A percentile compares a stretch with the other conserved stretches of the same genome.
phyloP scores from a whole-genome alignment of 768 basidiomycete genomes.

The Kwoniella bestiolae region DNA sequence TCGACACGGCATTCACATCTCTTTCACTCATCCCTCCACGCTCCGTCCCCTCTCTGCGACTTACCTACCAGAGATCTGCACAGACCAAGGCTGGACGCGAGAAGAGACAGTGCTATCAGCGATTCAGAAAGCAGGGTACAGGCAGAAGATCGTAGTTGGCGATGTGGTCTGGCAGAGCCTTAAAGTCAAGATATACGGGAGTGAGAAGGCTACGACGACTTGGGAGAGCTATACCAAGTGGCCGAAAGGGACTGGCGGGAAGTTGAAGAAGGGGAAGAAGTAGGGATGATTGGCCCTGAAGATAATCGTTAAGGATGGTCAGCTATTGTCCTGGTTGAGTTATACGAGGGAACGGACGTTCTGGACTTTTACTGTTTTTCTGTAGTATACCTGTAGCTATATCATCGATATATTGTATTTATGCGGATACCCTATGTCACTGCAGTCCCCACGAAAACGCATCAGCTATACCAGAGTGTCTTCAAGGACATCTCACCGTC shows the following conservation, averaged over 20 bases:
- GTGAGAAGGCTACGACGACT: conserved; percentile 43
- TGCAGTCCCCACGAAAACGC: too few species aligned
- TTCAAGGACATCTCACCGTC: too few species aligned
- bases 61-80: conserved; percentile 89
- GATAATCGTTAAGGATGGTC: too few species aligned
- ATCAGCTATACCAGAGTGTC: too few species aligned
- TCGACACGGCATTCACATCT: conserved; percentile 86
- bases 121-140: conserved; percentile 85
- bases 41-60: conserved; percentile 73
- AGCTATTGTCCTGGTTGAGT: too few species aligned
- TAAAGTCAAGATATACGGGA: conserved; percentile 49
- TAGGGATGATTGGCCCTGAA: too few species aligned
- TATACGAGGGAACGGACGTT: too few species aligned
- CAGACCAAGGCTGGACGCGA: conserved; percentile 93
- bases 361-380: too few species aligned
- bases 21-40: conserved; percentile 65
- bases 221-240: conserved; percentile 33
- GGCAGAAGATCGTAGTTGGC: conserved; percentile 39
- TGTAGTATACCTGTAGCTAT: neutral
- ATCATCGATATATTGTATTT: neutral
- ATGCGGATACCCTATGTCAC: neutral
- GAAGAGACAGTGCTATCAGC: conserved; percentile 87
- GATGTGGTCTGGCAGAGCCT: conserved; percentile 50
- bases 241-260: conserved; percentile 24
- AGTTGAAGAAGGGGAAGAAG: neutral